Evolutionary conservation across 1,139 yeast species (phyloP), one percentile per base, ranked within the genome.

Genomic region (Fermentozyma sake): DNA sequence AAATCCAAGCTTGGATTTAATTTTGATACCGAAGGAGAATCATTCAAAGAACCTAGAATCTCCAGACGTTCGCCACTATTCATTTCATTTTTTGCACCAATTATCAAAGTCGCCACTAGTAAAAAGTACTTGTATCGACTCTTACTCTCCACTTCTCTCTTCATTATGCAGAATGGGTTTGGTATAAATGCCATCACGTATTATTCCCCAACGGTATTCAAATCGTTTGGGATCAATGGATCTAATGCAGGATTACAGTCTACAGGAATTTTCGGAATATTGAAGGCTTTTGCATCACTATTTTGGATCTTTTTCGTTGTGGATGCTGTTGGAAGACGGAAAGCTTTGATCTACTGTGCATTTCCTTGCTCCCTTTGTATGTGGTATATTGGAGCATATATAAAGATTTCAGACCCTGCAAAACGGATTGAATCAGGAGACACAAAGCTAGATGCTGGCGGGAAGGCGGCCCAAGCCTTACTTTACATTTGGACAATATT

Each of bases 221-320:
- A 51, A 29, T 52, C 60, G 3, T 43, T 58, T 21, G 64, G 64
- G 9, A 47, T 57, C 2, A 41, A 31, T 24, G 59, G 60, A 1
- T 32, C 53, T 4, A 48, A 50, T 27, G 64, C 78, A 2, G 64
- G 76, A 1, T 56, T 76, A 24, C 56, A 72, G 24, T 68, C 79
- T 9, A 76, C 82, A 4, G 81, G 81, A 33, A 61, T 75, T 24
- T 76, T 75, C 48, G 77, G 81, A 20, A 54, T 73, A 17, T 53
- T 69, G 22, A 72, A 73, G 39, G 65, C 68, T 6, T 44, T 56
- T 4, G 57, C 70, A 2, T 57, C 73, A 4, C 48, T 70, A 12
- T 33, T 59, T 9, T 62, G 72, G 62, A 65, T 71, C 3, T 54
- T 69, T 33, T 60, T 61, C 33, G 46, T 70, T 14, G 68, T 72